Evolutionary conservation across 2,329 filamentous ascomycete species (phyloP).

Genomic region (Aaosphaeria pasadenensis): DNA sequence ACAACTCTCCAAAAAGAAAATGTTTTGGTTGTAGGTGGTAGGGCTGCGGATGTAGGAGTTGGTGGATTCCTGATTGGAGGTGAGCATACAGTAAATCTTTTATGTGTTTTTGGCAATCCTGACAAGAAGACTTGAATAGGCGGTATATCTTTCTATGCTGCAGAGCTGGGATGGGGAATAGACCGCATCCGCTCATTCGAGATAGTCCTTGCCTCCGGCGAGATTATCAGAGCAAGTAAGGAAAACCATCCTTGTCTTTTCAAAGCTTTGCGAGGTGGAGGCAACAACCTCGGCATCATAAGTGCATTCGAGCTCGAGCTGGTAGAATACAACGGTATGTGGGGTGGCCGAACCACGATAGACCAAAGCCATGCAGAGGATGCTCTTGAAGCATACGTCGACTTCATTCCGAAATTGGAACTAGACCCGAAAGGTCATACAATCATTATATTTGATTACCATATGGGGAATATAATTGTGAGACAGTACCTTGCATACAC

Average conservation of each 20-base stretch:
- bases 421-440: too few relatives aligned
- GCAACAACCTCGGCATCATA: slow-evolving; percentile 23
- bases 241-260: slow-evolving; percentile 37
- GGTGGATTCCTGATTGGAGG: slow-evolving; percentile 21
- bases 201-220: slow-evolving; percentile 18
- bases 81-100: slow-evolving; percentile 21
- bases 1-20: slow-evolving; percentile 17
- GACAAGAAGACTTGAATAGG: slow-evolving; percentile 19
- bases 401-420: too few relatives aligned
- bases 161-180: slow-evolving; percentile 18
- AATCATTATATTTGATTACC: too few relatives aligned
- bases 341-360: slow-evolving; percentile 14
- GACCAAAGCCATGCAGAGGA: too few relatives aligned
- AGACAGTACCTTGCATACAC: too few relatives aligned
- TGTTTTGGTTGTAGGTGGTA: slow-evolving; percentile 30
- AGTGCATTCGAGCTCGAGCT: slow-evolving; percentile 15
- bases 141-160: slow-evolving; percentile 26
- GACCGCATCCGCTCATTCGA: slow-evolving; percentile 36
- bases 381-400: too few relatives aligned
- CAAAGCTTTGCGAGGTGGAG: slow-evolving; percentile 28
- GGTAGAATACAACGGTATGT: slow-evolving; percentile 17
- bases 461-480: too few relatives aligned
- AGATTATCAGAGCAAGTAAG: slow-evolving; percentile 13
- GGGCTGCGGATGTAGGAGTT: slow-evolving; percentile 18
- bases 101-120: too few relatives aligned